A percentile compares a stretch with the other conserved stretches of the same genome.
Conservation (phyloP, 345 rosid genomes). For the Aethionema arabicum region DNA sequence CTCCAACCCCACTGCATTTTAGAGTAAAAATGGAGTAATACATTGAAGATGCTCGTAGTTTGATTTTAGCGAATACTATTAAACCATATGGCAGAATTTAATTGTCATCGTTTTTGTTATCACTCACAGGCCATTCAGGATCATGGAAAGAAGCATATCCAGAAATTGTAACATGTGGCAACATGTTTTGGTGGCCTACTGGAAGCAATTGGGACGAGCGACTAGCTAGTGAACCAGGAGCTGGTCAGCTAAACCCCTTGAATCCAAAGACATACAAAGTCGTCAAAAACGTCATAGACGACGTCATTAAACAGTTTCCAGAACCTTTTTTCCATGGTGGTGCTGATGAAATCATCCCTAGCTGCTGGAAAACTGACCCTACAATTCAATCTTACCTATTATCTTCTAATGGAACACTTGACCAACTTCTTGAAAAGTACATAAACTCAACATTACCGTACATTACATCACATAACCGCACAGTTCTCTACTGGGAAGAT, state of each 20-base stretch:
- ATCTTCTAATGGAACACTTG: conserved; percentile 59
- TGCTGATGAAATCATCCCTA: conserved; percentile 70
- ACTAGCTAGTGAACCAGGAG: conserved; percentile 78
- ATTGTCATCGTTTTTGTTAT: not conserved
- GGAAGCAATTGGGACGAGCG: conserved; percentile 53
- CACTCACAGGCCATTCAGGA: conserved; percentile 60
- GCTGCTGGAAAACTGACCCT: conserved; percentile 82
- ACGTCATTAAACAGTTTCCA: conserved; percentile 53
- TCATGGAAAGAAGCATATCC: conserved; percentile 90
- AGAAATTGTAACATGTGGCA: conserved; percentile 72
- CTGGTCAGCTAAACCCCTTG: conserved; percentile 86
- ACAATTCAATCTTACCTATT: conserved; percentile 55
- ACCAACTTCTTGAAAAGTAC: conserved; percentile 65
- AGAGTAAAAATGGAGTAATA: too few relatives aligned
- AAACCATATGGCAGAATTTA: not conserved
- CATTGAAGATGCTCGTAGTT: too few relatives aligned
- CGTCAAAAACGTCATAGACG: conserved; percentile 57
- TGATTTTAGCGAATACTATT: conserved; percentile 17
- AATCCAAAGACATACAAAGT: conserved; percentile 70
- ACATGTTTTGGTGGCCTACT: conserved; percentile 88
- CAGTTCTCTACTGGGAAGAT: conserved; percentile 88
- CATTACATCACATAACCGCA: conserved; percentile 64
- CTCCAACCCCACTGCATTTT: too few relatives aligned
- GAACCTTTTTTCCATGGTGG: conserved; percentile 76
- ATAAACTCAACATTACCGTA: conserved; percentile 58